A percentile compares a stretch with the other conserved stretches of the same genome.
These are phyloP conservation scores for Pestalotiopsis sp. DNA, from an alignment of 2,329 filamentous ascomycete species.

Conservation along the genomic window DNA sequence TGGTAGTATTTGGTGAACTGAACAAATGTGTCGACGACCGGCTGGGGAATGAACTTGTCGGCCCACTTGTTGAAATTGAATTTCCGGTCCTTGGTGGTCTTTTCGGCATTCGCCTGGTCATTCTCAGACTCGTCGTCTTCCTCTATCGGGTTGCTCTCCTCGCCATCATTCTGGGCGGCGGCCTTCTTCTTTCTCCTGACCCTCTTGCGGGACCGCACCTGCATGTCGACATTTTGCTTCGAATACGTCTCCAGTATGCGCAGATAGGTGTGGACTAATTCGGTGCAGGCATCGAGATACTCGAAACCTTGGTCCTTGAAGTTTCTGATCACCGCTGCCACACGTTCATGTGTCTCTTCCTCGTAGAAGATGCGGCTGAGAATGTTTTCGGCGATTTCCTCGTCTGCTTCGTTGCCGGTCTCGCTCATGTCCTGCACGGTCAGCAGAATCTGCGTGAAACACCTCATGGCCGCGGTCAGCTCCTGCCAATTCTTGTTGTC, in stretches of 20 bases:
- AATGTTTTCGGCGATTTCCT: conserved; percentile 97
- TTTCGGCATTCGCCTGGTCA: conserved; percentile 70
- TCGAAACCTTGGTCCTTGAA: conserved; percentile 94
- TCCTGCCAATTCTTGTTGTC: conserved; percentile 88
- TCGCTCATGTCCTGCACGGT: conserved; percentile 92
- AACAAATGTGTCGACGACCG: conserved; percentile 86
- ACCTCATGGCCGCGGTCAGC: conserved; percentile 84
- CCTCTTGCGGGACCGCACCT: conserved; percentile 79
- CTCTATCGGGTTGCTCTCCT: conserved; percentile 50
- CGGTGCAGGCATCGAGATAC: conserved; percentile 88
- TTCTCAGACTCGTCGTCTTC: conserved; percentile 70
- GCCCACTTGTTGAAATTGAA: conserved; percentile 91
- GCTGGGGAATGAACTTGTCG: conserved; percentile 78
- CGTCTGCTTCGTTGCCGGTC: conserved; percentile 84
- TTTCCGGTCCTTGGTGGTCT: conserved; percentile 77
- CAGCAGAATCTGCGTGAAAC: conserved; percentile 90
- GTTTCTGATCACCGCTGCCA: conserved; percentile 76
- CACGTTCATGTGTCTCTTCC: conserved; percentile 85
- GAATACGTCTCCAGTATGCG: conserved; percentile 91
- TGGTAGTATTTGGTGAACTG: conserved; percentile 76
- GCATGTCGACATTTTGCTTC: conserved; percentile 91
- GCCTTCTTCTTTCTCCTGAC: conserved; percentile 73
- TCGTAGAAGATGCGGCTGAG: conserved; percentile 98
- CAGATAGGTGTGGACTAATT: conserved; percentile 87
- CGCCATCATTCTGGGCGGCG: conserved; percentile 40